Percentiles rank a stretch among this genome's conserved stretches.
Conservation (phyloP, 2,329 filamentous ascomycete genomes). For the Leptographium radiaticola region DNA sequence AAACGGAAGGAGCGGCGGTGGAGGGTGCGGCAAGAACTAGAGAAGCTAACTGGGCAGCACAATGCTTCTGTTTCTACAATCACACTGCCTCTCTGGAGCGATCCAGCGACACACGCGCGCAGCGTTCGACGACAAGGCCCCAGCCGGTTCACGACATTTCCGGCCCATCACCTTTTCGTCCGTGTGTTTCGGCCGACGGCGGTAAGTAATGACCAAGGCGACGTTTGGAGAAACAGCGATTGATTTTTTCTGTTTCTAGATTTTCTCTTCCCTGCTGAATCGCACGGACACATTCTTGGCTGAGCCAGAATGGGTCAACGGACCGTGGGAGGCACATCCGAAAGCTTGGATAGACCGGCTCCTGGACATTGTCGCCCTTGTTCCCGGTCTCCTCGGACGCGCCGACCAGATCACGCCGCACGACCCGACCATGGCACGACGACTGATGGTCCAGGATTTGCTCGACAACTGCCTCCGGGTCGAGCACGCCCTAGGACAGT, state of each 20-base stretch:
- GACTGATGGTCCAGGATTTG: conserved; percentile 32
- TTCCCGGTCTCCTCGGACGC: conserved; percentile 33
- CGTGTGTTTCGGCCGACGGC: conserved; percentile 39
- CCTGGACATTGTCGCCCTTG: conserved; percentile 33
- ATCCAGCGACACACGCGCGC: conserved; percentile 21
- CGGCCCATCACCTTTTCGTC: conserved; percentile 44
- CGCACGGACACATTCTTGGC: conserved; percentile 38
- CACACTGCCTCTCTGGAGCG: conserved; percentile 23
- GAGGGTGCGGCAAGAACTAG: not conserved
- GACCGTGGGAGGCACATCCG: conserved; percentile 38
- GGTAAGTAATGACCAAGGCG: conserved; percentile 23
- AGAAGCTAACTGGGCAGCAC: conserved; percentile 22
- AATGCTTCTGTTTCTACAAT: conserved; percentile 25
- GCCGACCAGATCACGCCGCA: conserved; percentile 28
- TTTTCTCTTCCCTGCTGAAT: conserved; percentile 34
- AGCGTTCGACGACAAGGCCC: conserved; percentile 30
- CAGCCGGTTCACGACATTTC: conserved; percentile 33
- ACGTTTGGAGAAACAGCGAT: not conserved
- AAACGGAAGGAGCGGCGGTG: not conserved
- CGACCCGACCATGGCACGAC: conserved; percentile 27
- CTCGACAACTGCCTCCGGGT: conserved; percentile 33
- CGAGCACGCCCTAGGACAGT: conserved; percentile 33
- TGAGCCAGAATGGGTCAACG: conserved; percentile 34
- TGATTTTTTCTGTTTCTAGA: conserved; percentile 17
- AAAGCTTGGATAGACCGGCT: conserved; percentile 38